phyloP scores from a whole-genome alignment of 2,329 filamentous ascomycete genomes.

The Paramyrothecium sp. region DNA sequence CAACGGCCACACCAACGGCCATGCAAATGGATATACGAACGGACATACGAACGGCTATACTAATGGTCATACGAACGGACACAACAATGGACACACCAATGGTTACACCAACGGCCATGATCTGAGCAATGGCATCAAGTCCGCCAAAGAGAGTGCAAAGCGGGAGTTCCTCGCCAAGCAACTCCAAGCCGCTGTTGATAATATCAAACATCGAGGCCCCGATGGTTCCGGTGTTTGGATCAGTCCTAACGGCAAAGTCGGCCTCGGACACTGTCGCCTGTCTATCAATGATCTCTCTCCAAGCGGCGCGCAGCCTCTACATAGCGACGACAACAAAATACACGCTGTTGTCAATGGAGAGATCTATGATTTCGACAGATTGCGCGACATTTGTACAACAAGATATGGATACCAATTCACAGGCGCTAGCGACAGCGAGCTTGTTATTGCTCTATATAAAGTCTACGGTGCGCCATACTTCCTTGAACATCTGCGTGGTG shows the following conservation, averaged over 20 bases:
- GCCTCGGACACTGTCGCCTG: conserved; percentile 48
- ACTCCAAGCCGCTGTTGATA: not conserved
- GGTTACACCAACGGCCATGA: too few relatives aligned
- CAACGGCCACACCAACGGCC: too few relatives aligned
- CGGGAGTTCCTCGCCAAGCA: not conserved
- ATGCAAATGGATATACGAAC: too few relatives aligned
- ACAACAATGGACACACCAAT: too few relatives aligned
- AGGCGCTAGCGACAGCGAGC: conserved; percentile 8
- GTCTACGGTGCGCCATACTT: conserved; percentile 6
- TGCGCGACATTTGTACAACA: not conserved
- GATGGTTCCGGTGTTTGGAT: not conserved
- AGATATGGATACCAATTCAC: conserved; percentile 5
- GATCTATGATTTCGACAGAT: conserved; percentile 49
- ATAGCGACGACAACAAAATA: conserved; percentile 34
- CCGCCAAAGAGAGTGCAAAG: too few relatives aligned
- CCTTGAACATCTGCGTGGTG: conserved; percentile 6
- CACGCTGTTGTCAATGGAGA: conserved; percentile 61
- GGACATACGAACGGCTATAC: too few relatives aligned
- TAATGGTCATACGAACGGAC: too few relatives aligned
- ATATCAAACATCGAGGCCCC: not conserved
- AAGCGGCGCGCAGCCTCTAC: conserved; percentile 44
- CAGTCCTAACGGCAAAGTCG: conserved; percentile 5
- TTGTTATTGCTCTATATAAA: conserved; percentile 10
- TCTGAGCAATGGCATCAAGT: too few relatives aligned
- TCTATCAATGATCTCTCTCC: conserved; percentile 51